Evolutionary conservation across 768 basidiomycete species (phyloP), one percentile per base, ranked within the genome.

Genomic region (Leccinum boreale): DNA sequence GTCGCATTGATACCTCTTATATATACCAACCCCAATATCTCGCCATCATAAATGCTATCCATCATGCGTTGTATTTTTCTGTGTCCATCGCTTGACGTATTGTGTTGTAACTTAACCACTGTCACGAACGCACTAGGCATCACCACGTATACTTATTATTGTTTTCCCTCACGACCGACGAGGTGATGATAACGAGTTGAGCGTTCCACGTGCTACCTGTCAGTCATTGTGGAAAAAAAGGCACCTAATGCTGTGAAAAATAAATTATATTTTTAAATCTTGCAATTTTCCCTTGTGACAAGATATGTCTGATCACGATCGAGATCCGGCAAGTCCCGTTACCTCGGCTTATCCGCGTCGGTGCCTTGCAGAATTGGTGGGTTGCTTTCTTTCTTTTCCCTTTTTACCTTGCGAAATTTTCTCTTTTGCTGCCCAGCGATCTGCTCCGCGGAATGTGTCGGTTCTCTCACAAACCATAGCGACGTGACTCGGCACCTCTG

Each of bases 31-130:
- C 35, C 35, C 64, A 51, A 57, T 47, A 44, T 42, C 33, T 56
- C 58, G 61, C 55, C 55, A 59, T 63, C 53, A 53, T 66, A 58
- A 66, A 50, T 66, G 60, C 58, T 65, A 53, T 62, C 57, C 58
- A 50, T 50, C 59, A 68, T 50, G 56, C 57, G 52, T 56, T 67
- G 67, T 68, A 69, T 64, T 69, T 31, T 56, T 46, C 35, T 50
- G 39, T 53, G 24, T 24, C 31, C 53, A 50, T 53, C 53, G 19
- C 57, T 61, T 58, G 56, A 63, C 50, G 50, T 46, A 52, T 63
- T 55, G 56, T 56, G 57, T 42, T 53, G 39, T 66, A 54, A 58
- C 55, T 62, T 62, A 58, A 28, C 51, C 50, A 11, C n/a, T 33
- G 11, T 24, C 44, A 48, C 24, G 47, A 50, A 29, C 49, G n/a